These are phyloP conservation scores for Laguncularia racemosa DNA, from an alignment of 345 rosid genomes.

Conservation along the genomic window DNA sequence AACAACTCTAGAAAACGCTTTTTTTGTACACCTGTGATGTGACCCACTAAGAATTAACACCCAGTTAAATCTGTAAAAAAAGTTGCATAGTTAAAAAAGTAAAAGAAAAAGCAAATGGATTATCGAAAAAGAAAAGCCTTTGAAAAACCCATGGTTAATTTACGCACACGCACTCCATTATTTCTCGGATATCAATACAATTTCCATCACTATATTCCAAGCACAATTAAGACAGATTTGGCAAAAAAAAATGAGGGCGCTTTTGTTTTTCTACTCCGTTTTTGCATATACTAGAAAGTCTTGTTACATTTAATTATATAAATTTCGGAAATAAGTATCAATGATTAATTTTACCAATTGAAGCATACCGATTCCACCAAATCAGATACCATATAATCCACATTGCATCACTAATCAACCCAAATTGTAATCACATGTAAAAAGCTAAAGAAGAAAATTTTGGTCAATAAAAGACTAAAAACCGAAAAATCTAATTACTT, in stretches of 20 bases:
- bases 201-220: slow-evolving; percentile 4
- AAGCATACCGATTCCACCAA: not conserved
- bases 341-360: not conserved
- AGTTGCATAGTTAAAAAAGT: not conserved
- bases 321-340: not conserved
- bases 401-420: too few relatives aligned
- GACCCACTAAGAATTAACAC: slow-evolving; percentile 87
- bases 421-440: too few relatives aligned
- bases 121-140: slow-evolving; percentile 17
- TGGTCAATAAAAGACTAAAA: too few relatives aligned
- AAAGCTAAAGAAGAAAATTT: too few relatives aligned
- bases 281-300: slow-evolving; percentile 16
- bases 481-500: too few relatives aligned
- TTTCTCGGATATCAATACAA: slow-evolving; percentile 33
- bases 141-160: slow-evolving; percentile 25
- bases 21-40: slow-evolving; percentile 80
- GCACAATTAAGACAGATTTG: slow-evolving; percentile 5
- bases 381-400: too few relatives aligned
- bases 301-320: not conserved
- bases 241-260: slow-evolving; percentile 4
- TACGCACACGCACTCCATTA: not conserved
- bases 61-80: slow-evolving; percentile 58
- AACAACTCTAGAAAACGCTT: slow-evolving; percentile 29
- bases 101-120: slow-evolving; percentile 9
- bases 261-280: slow-evolving; percentile 16